Evolutionary conservation across 1,139 yeast species (phyloP).

Genomic region (Candida glucosophila): DNA sequence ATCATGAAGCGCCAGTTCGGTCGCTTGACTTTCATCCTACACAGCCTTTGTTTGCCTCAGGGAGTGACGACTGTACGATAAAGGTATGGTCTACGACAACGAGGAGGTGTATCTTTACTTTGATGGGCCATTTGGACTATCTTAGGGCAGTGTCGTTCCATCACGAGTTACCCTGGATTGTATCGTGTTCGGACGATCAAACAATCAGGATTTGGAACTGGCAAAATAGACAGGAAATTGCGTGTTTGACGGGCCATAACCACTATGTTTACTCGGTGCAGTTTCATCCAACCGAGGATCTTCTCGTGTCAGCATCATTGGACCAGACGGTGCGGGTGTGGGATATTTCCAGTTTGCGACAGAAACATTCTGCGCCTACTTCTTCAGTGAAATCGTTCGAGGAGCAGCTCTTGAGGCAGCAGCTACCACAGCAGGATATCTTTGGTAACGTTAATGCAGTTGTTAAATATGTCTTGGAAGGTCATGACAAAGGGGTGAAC

Average conservation of each 20-base stretch:
- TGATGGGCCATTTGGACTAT: constrained; percentile 91
- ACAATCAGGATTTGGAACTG: constrained; percentile 99
- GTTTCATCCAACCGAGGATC: constrained; percentile 92
- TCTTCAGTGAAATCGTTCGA: constrained; percentile 51
- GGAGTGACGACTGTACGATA: constrained; percentile 94
- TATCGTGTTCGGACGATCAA: constrained; percentile 95
- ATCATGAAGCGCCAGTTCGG: constrained; percentile 97
- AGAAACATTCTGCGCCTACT: constrained; percentile 87
- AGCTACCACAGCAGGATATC: constrained; percentile 77
- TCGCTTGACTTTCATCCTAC: constrained; percentile 95
- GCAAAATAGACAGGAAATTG: constrained; percentile 97
- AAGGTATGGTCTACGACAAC: constrained; percentile 95
- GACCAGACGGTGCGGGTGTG: constrained; percentile 99
- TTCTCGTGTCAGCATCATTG: constrained; percentile 89
- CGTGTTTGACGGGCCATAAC: constrained; percentile 95
- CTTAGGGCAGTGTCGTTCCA: constrained; percentile 94
- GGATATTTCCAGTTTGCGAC: constrained; percentile 94
- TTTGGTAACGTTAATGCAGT: constrained; percentile 92
- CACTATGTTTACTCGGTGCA: constrained; percentile 98
- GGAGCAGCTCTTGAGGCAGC: constrained; percentile 70
- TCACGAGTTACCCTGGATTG: constrained; percentile 94
- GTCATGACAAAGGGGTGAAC: constrained; percentile 97
- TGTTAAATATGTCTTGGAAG: constrained; percentile 93
- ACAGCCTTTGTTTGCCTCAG: constrained; percentile 92
- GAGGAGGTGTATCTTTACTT: constrained; percentile 83